A percentile compares a stretch with the other conserved stretches of the same genome.
Evolutionary conservation across 495 filamentous ascomycete genomes (phyloP).

Genomic region (Hyaloscypha bicolor): DNA sequence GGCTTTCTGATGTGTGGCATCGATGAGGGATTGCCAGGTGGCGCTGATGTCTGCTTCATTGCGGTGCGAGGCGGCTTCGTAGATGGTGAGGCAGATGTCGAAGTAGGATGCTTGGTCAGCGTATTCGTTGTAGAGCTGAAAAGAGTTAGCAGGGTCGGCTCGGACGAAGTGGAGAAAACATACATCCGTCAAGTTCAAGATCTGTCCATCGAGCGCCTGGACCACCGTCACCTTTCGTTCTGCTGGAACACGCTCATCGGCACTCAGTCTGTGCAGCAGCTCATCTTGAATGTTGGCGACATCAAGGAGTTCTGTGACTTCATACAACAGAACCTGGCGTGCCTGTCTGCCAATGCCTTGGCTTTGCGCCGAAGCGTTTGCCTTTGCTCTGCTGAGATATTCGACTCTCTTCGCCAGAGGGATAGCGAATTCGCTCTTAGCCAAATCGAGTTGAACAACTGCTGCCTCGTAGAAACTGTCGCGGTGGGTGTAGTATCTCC

Average conservation of each 20-base stretch:
- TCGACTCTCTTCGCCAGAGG: conserved; percentile 79
- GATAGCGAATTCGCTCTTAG: conserved; percentile 75
- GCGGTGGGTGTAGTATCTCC: conserved; percentile 81
- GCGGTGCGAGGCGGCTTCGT: conserved; percentile 83
- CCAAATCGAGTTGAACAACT: conserved; percentile 79
- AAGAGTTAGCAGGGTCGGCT: conserved; percentile 32
- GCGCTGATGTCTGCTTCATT: conserved; percentile 76
- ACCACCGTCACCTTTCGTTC: conserved; percentile 64
- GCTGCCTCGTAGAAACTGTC: conserved; percentile 83
- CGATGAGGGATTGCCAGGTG: conserved; percentile 84
- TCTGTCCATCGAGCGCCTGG: conserved; percentile 68
- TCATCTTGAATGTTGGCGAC: conserved; percentile 95
- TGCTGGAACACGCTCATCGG: conserved; percentile 64
- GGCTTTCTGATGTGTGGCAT: conserved; percentile 65
- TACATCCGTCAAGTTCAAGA: conserved; percentile 74
- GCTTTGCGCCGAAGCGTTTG: conserved; percentile 78
- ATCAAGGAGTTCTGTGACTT: conserved; percentile 84
- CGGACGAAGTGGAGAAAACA: conserved; percentile 32
- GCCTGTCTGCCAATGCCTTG: conserved; percentile 70
- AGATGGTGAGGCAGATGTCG: conserved; percentile 91
- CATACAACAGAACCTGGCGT: conserved; percentile 76
- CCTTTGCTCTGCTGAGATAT: conserved; percentile 84
- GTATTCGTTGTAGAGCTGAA: conserved; percentile 85
- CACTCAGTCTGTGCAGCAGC: conserved; percentile 74
- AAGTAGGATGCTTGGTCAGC: conserved; percentile 87